phyloP scores from a whole-genome alignment of 208 protist genomes.

The Acanthamoeba culbertsoni region DNA sequence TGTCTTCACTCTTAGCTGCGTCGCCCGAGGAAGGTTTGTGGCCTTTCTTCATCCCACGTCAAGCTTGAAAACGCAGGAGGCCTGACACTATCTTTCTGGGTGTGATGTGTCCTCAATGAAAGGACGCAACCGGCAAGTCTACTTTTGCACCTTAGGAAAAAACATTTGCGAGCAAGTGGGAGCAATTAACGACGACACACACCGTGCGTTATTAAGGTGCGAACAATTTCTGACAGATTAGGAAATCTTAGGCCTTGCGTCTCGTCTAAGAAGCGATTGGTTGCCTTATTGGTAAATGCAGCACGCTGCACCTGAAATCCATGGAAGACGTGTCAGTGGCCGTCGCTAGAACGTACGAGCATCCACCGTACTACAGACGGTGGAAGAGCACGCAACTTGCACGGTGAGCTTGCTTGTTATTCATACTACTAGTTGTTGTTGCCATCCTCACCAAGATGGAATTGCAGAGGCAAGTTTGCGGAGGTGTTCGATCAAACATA shows the following conservation, averaged over 20 bases:
- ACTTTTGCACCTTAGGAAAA: background rate
- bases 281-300: too few relatives aligned
- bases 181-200: background rate
- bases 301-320: background rate
- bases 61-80: background rate
- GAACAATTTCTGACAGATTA: background rate
- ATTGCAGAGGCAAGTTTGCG: background rate
- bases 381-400: background rate
- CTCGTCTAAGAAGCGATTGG: too few relatives aligned
- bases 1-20: background rate
- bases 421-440: background rate
- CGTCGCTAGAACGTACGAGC: background rate
- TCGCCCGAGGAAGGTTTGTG: background rate
- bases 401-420: background rate
- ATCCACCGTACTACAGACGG: background rate
- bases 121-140: background rate
- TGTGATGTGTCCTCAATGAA: too few relatives aligned
- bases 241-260: background rate
- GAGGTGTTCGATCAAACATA: background rate
- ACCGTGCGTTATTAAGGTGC: background rate
- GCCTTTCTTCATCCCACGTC: background rate
- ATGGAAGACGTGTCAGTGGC: background rate
- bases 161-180: background rate
- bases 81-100: too few relatives aligned
- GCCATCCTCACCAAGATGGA: background rate